phyloP scores from a whole-genome alignment of 164 flowering plant genomes.

The Berberis vulgaris region DNA sequence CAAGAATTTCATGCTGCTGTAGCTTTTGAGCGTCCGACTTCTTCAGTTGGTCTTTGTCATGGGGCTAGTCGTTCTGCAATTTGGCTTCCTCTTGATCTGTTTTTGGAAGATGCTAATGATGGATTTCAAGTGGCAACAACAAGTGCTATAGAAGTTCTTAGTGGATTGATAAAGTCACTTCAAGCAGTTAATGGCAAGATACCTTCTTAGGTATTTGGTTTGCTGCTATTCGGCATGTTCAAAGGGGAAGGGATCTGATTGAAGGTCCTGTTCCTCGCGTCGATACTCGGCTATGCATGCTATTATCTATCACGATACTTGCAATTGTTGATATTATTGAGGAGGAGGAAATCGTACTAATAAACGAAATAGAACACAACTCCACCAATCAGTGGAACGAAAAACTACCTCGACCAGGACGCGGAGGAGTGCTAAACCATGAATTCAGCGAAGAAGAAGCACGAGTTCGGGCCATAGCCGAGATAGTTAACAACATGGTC shows the following conservation, averaged over 20 bases:
- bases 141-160: slow-evolving; percentile 72
- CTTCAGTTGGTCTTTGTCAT: slow-evolving; percentile 44
- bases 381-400: slow-evolving; percentile 36
- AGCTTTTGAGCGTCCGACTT: slow-evolving; percentile 40
- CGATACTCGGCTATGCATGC: slow-evolving; percentile 75
- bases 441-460: too few species aligned
- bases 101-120: slow-evolving; percentile 86
- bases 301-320: slow-evolving; percentile 62
- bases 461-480: too few species aligned
- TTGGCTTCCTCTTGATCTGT: slow-evolving; percentile 90
- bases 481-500: too few species aligned
- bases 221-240: slow-evolving; percentile 85
- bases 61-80: slow-evolving; percentile 51
- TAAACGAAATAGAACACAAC: slow-evolving; percentile 29
- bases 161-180: slow-evolving; percentile 70
- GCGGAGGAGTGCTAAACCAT: too few species aligned
- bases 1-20: slow-evolving; percentile 38
- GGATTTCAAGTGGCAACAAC: slow-evolving; percentile 60
- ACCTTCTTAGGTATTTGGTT: slow-evolving; percentile 87
- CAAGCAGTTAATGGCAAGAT: slow-evolving; percentile 78
- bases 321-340: slow-evolving; percentile 77
- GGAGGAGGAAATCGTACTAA: slow-evolving; percentile 39
- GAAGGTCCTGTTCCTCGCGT: slow-evolving; percentile 93
- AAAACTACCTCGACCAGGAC: slow-evolving; percentile 9
- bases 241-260: slow-evolving; percentile 95